Conservation (phyloP, 441 rosid genomes). For the Lagerstroemia fauriei region DNA sequence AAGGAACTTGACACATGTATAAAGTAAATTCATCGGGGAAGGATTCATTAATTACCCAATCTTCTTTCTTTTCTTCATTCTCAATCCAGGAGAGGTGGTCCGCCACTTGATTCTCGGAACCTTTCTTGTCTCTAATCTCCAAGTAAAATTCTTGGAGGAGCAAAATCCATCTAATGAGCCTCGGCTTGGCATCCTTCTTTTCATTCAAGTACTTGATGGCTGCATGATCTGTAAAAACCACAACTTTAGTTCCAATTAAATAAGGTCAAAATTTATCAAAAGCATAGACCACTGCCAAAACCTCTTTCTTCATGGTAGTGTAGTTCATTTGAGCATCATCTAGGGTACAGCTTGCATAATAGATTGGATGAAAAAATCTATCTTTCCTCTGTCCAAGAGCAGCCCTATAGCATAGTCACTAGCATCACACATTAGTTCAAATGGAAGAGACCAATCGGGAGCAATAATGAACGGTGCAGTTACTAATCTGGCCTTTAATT, state of each 20-base stretch:
- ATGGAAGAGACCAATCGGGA: not conserved
- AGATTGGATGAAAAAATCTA: too few relatives aligned
- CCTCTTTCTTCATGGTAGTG: not conserved
- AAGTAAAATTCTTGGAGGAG: not conserved
- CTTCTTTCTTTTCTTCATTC: not conserved
- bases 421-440: not conserved
- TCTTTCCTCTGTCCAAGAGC: too few relatives aligned
- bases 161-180: too few relatives aligned
- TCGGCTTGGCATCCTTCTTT: too few relatives aligned
- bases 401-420: too few relatives aligned
- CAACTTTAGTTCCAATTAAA: too few relatives aligned
- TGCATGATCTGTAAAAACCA: too few relatives aligned
- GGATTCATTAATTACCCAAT: not conserved
- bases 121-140: not conserved
- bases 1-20: not conserved
- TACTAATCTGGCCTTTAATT: too few relatives aligned
- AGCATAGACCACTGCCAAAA: not conserved
- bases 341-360: not conserved
- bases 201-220: too few relatives aligned
- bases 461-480: too few relatives aligned
- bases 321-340: not conserved
- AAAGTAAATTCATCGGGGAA: slow-evolving; percentile 1
- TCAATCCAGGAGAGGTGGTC: not conserved
- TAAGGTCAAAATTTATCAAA: too few relatives aligned
- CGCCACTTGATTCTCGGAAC: not conserved